Base-by-base conservation (phyloP, 345 rosid genomes). In the Erodium maritimum region DNA sequence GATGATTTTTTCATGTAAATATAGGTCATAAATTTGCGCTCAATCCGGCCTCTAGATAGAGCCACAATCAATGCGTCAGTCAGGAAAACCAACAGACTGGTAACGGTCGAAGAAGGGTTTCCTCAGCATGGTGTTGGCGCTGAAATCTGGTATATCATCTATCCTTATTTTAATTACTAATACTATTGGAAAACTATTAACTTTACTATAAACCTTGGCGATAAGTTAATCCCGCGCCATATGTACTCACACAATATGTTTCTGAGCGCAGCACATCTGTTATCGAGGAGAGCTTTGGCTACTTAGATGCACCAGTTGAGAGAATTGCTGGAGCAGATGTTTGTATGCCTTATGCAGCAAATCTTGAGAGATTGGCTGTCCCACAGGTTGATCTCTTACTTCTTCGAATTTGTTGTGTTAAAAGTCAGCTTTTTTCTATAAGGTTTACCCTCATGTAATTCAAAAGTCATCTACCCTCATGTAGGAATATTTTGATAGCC, bases 111-210 rank as follows among this genome's bases (percentile, higher is more conserved):
- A 71, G 96, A 88, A 81, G 96, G 93, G 54, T 86, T 86, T 71
- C 98, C 96, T 58, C 95, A 91, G 68, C 88, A 88, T 64, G 98
- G 95, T 56, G 82, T 91, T 68, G 91, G 97, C 16, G 91, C 97
- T 19, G 97, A 91, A 69, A 91, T 88, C 70, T 79, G 95, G 95
- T 80, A 52, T 42, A 16, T 59, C 24, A 50, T 73, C 61, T 65
- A 37, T 22, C 61, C 37, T 55, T 23, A 54, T 22, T 65, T 55
- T 19, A 19, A 21, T 42, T 29, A 29, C 37, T 29, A 29, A 1
- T 29, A 29, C 2, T 6, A 29, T 29, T 29, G 37, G 37, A 29
- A 29, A 29, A 29, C 37, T 11, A 29, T 29, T 29, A 29, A 6
- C 37, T 29, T 29, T 5, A 29, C 9, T 29, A 29, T 29, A 29